These are phyloP conservation scores for Pyrenochaeta sp. DNA, from an alignment of 2,329 filamentous ascomycete species.

Conservation along the genomic window DNA sequence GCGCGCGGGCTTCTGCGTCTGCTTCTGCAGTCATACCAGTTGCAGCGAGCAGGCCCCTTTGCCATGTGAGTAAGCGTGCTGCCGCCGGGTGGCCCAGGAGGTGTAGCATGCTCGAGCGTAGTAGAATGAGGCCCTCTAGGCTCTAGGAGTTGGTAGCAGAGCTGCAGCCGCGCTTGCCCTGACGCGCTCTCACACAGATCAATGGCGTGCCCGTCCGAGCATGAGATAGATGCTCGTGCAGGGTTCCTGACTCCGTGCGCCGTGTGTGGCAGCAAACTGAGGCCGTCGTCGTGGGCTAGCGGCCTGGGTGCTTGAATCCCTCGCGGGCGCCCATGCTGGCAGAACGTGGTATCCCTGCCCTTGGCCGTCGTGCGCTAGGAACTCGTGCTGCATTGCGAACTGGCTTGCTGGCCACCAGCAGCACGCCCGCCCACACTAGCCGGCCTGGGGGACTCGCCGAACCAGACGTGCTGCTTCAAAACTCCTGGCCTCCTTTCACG, in stretches of 20 bases:
- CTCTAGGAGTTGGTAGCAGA: not conserved
- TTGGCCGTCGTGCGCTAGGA: not conserved
- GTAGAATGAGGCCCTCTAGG: conserved; percentile 7
- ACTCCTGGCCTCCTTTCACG: conserved; percentile 36
- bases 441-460: conserved; percentile 25
- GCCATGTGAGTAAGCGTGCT: no score
- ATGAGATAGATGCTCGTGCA: conserved; percentile 4
- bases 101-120: no score
- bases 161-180: conserved; percentile 14
- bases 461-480: conserved; percentile 34
- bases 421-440: conserved; percentile 7
- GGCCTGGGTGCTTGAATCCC: not conserved
- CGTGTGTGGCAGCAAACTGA: not conserved
- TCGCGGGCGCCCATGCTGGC: not conserved
- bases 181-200: not conserved
- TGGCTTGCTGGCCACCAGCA: not conserved
- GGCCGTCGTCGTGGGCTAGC: not conserved
- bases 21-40: not conserved
- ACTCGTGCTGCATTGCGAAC: conserved; percentile 6
- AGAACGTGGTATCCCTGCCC: conserved; percentile 4
- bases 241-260: conserved; percentile 6
- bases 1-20: conserved; percentile 5
- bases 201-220: not conserved
- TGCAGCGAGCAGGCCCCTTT: no score
- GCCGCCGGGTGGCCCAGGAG: no score